Evolutionary conservation across 768 basidiomycete species (phyloP).

Genomic region (Leucocoprinus sp.): DNA sequence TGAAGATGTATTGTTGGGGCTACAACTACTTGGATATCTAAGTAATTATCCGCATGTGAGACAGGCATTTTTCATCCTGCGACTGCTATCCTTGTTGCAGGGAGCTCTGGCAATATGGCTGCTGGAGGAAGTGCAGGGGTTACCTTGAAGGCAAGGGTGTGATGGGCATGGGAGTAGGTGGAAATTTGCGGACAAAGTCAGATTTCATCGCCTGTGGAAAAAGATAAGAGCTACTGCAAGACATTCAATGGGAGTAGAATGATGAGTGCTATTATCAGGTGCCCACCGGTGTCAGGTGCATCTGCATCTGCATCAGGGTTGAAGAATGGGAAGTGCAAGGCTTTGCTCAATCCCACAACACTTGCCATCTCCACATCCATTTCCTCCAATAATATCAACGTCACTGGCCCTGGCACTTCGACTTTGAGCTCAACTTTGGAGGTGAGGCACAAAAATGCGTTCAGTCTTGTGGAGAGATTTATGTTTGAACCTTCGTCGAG

Average conservation of each 20-base stretch:
- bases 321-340: conserved; percentile 13
- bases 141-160: background rate
- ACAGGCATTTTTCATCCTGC: conserved; percentile 86
- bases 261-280: background rate
- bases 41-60: conserved; percentile 98
- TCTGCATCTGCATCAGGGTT: too few relatives aligned
- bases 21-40: conserved; percentile 92
- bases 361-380: conserved; percentile 6
- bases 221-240: conserved; percentile 10
- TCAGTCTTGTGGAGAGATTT: conserved; percentile 92
- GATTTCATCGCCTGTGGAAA: conserved; percentile 14
- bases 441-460: conserved; percentile 75
- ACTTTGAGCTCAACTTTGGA: background rate
- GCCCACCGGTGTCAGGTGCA: background rate
- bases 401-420: background rate
- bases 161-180: conserved; percentile 15
- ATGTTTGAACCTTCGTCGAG: conserved; percentile 87
- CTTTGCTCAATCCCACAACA: conserved; percentile 3
- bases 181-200: too few relatives aligned
- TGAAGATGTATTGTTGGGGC: conserved; percentile 83
- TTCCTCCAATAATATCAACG: background rate
- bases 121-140: background rate
- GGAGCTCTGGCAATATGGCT: conserved; percentile 7
- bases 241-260: conserved; percentile 8
- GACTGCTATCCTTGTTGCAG: conserved; percentile 30